These are phyloP conservation scores for Ophiostoma piceae DNA, from an alignment of 2,329 filamentous ascomycete species.

Conservation along the genomic window DNA sequence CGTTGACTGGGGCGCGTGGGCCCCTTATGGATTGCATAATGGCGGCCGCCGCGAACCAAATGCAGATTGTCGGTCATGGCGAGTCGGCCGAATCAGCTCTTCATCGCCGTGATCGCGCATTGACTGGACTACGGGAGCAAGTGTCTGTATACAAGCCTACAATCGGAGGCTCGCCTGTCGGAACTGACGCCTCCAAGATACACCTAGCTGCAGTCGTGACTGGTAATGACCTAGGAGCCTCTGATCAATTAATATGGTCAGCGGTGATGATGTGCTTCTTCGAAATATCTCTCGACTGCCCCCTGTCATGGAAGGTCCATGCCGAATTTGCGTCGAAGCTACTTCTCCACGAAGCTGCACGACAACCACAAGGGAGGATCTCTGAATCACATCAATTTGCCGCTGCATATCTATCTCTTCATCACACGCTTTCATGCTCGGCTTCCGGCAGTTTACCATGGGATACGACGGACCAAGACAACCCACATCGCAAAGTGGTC, in stretches of 20 bases:
- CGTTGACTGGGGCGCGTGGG: neutral
- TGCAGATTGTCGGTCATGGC: conserved; percentile 18
- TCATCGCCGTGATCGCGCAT: neutral
- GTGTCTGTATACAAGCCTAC: neutral
- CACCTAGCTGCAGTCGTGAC: neutral
- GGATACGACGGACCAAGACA: neutral
- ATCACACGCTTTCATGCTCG: neutral
- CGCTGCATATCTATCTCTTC: conserved; percentile 18
- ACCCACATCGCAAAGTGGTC: neutral
- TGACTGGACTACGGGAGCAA: neutral
- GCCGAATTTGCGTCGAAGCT: conserved; percentile 13
- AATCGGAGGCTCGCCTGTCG: neutral
- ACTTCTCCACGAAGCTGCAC: neutral
- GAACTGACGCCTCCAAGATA: neutral
- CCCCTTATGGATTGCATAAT: conserved; percentile 31
- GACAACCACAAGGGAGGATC: neutral
- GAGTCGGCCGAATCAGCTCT: conserved; percentile 17
- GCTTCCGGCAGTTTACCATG: neutral
- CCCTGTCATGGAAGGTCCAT: conserved; percentile 14
- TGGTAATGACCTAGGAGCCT: neutral
- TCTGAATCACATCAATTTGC: conserved; percentile 28
- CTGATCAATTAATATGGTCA: conserved; percentile 20
- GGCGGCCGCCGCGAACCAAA: conserved; percentile 31
- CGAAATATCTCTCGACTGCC: conserved; percentile 19
- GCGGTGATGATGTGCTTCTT: conserved; percentile 22